Evolutionary conservation across 176 grass and related monocot genomes (phyloP).

Genomic region (Bothriochloa decipiens): DNA sequence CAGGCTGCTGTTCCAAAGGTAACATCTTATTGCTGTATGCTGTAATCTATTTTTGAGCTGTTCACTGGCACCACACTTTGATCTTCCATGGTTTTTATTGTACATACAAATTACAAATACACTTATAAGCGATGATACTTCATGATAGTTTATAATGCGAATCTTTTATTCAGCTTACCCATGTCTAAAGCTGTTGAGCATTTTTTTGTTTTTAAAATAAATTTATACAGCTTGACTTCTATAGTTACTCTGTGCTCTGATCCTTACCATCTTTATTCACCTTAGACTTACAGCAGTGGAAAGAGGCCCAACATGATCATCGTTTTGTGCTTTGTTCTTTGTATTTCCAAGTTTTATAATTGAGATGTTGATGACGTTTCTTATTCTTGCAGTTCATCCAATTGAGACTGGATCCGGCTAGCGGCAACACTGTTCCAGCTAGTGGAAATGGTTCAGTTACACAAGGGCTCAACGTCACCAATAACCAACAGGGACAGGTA

Average conservation of each 20-base stretch:
- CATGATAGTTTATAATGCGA: background rate
- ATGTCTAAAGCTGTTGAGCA: slow-evolving; percentile 13
- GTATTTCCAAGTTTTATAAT: slow-evolving; percentile 10
- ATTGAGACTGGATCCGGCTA: slow-evolving; percentile 81
- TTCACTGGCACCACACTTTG: background rate
- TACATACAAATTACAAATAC: too few relatives aligned
- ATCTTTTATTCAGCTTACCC: slow-evolving; percentile 7
- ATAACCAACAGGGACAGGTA: slow-evolving; percentile 93
- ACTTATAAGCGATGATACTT: background rate
- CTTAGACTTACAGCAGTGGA: background rate
- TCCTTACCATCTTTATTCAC: background rate
- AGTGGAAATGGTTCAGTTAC: slow-evolving; percentile 69
- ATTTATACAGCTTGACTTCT: slow-evolving; percentile 15
- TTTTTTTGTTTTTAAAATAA: background rate
- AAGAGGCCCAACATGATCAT: slow-evolving; percentile 9
- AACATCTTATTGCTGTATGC: slow-evolving; percentile 22
- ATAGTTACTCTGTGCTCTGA: background rate
- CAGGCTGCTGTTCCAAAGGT: slow-evolving; percentile 99
- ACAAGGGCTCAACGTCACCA: slow-evolving; percentile 74
- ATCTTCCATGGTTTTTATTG: background rate
- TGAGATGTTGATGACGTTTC: slow-evolving; percentile 12
- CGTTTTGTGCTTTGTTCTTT: background rate
- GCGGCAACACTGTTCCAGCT: slow-evolving; percentile 67
- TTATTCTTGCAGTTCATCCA: slow-evolving; percentile 73
- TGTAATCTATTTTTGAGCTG: slow-evolving; percentile 29